Evolutionary conservation across 495 filamentous ascomycete species (phyloP).

Genomic region (Delitschia confertaspora): DNA sequence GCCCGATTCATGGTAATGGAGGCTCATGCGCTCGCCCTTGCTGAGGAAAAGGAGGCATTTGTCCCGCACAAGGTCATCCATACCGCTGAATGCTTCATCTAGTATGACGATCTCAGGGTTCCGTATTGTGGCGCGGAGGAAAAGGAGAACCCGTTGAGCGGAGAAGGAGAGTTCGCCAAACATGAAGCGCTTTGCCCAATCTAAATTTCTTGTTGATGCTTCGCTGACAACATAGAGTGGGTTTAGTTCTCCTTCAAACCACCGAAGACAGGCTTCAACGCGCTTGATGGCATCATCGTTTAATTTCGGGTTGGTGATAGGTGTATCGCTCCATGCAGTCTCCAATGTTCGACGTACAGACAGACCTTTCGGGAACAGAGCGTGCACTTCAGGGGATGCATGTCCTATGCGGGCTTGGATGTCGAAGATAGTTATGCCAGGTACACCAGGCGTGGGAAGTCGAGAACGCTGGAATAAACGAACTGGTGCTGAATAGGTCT

Average conservation of each 20-base stretch:
- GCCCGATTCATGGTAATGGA: conserved; percentile 13
- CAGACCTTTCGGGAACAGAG: conserved; percentile 76
- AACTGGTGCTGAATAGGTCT: conserved; percentile 82
- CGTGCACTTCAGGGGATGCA: conserved; percentile 85
- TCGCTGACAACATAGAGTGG: conserved; percentile 30
- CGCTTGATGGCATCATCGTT: conserved; percentile 43
- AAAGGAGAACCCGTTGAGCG: conserved; percentile 74
- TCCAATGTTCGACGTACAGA: conserved; percentile 67
- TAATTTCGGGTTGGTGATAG: conserved; percentile 58
- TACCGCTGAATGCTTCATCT: conserved; percentile 87
- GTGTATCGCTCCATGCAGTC: conserved; percentile 84
- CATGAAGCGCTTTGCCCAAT: conserved; percentile 58
- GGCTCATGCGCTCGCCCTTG: conserved; percentile 28
- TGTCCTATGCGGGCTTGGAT: conserved; percentile 85
- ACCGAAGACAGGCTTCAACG: conserved; percentile 57
- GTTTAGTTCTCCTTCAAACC: conserved; percentile 68
- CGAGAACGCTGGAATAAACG: conserved; percentile 74
- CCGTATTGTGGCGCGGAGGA: conserved; percentile 75
- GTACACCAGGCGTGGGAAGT: conserved; percentile 60
- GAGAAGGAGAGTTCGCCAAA: conserved; percentile 71
- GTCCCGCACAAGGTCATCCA: conserved; percentile 72
- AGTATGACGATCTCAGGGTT: conserved; percentile 81
- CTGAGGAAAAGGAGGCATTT: conserved; percentile 70
- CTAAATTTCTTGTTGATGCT: conserved; percentile 28
- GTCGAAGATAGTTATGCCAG: conserved; percentile 81